Conservation (phyloP, 1,284 basidiomycete genomes). For the Inonotus obliquus region DNA sequence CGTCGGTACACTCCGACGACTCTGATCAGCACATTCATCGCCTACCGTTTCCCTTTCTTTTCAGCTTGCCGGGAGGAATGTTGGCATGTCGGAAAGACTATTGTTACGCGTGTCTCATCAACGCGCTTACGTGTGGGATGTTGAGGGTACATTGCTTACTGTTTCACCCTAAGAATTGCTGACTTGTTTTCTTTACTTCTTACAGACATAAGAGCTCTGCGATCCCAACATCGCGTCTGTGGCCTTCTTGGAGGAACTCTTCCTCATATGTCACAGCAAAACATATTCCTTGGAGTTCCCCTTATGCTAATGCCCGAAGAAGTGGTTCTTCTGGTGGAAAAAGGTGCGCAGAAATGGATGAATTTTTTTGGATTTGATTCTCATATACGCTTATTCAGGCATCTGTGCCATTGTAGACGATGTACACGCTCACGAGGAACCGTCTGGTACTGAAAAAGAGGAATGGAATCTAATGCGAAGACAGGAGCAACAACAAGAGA, state of each 20-base stretch:
- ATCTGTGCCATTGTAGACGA: slow-evolving; percentile 80
- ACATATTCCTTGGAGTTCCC: slow-evolving; percentile 91
- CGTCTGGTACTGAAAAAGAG: slow-evolving; percentile 46
- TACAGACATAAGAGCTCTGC: slow-evolving; percentile 72
- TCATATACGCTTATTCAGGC: slow-evolving; percentile 45
- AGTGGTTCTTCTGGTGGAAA: slow-evolving; percentile 79
- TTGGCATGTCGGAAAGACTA: slow-evolving; percentile 25
- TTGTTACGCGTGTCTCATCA: slow-evolving; percentile 62
- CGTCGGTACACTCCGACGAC: neutral
- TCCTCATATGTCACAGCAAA: slow-evolving; percentile 94
- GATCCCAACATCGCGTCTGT: slow-evolving; percentile 77
- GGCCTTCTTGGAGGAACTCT: slow-evolving; percentile 88
- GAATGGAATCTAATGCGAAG: slow-evolving; percentile 52
- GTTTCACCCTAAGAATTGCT: slow-evolving; percentile 11
- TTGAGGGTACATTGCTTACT: slow-evolving; percentile 49
- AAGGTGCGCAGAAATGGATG: slow-evolving; percentile 42
- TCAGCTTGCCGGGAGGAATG: neutral
- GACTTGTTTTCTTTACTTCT: slow-evolving; percentile 24
- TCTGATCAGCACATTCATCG: neutral
- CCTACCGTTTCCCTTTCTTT: too few relatives aligned
- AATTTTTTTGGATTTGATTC: neutral
- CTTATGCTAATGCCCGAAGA: slow-evolving; percentile 90
- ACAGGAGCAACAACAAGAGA: slow-evolving; percentile 40
- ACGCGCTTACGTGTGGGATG: slow-evolving; percentile 73
- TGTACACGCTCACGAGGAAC: slow-evolving; percentile 52